Conservation (phyloP, 164 flowering plant species). For the Tetrastigma voinierianum region DNA sequence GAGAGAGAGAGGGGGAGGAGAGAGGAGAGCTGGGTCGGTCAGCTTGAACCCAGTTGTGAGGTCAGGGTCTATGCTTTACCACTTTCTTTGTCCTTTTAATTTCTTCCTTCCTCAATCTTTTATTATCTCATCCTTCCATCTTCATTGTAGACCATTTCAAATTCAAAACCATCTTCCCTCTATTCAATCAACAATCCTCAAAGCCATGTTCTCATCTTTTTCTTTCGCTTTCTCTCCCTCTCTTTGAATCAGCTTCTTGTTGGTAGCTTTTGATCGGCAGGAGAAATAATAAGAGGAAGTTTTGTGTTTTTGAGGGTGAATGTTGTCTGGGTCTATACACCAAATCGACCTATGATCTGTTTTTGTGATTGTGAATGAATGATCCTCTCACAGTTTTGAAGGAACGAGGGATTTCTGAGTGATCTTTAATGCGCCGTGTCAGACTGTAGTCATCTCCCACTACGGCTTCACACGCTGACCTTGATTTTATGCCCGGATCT, state of each 20-base stretch:
- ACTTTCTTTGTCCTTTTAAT: slow-evolving; percentile 38
- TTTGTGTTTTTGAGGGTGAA: slow-evolving; percentile 75
- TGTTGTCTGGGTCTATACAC: slow-evolving; percentile 87
- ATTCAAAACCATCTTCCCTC: slow-evolving; percentile 9
- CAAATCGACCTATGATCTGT: slow-evolving; percentile 17
- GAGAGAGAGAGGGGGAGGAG: not conserved
- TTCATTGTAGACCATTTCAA: slow-evolving; percentile 17
- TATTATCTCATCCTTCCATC: slow-evolving; percentile 13
- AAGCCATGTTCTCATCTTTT: not conserved
- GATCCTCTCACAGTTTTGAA: not conserved
- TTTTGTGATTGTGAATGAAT: not conserved
- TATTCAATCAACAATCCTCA: slow-evolving; percentile 1
- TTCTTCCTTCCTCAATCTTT: slow-evolving; percentile 11
- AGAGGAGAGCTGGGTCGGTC: slow-evolving; percentile 30
- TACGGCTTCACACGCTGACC: slow-evolving; percentile 13
- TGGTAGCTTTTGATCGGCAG: too few relatives aligned
- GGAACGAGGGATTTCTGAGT: not conserved
- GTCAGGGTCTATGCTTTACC: slow-evolving; percentile 40
- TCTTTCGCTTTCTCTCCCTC: slow-evolving; percentile 17
- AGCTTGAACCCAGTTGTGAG: slow-evolving; percentile 38
- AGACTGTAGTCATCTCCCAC: slow-evolving; percentile 90
- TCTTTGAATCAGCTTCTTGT: not conserved
- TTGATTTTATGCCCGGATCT: not conserved
- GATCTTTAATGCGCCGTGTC: slow-evolving; percentile 48
- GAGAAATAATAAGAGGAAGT: slow-evolving; percentile 22